Percentiles rank a stretch among this genome's conserved stretches.
These are phyloP conservation scores for Selaginella tamariscina DNA, from an alignment of 75 land plant species.

Conservation along the genomic window DNA sequence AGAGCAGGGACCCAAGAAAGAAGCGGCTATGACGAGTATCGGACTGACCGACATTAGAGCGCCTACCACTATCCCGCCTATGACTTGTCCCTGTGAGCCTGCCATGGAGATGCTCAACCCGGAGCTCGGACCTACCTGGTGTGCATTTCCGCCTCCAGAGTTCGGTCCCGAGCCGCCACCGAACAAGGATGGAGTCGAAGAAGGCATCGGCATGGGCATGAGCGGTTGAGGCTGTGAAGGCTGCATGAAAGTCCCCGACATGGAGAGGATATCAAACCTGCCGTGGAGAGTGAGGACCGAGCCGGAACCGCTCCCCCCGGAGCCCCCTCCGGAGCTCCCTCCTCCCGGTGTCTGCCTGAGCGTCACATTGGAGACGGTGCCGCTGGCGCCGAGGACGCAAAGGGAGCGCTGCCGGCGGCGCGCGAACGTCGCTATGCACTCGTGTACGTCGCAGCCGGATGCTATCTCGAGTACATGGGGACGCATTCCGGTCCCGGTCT, in stretches of 20 bases:
- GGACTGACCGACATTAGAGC: neutral
- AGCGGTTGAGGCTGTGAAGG: neutral
- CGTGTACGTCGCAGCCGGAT: conserved; percentile 3
- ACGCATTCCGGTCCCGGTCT: conserved; percentile 6
- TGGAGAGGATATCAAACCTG: conserved; percentile 8
- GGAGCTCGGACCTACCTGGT: neutral
- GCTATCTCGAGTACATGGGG: conserved; percentile 10
- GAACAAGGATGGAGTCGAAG: neutral
- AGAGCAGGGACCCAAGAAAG: neutral
- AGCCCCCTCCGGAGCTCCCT: too few species aligned
- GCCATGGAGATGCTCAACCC: neutral
- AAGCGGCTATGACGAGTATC: neutral
- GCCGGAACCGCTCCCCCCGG: too few species aligned
- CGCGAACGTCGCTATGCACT: conserved; percentile 9
- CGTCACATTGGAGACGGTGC: conserved; percentile 8
- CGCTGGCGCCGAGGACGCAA: conserved; percentile 11
- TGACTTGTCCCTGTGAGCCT: neutral
- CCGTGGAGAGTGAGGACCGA: conserved; percentile 8
- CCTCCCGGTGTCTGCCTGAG: conserved; percentile 1
- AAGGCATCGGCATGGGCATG: neutral
- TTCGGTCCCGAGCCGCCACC: neutral
- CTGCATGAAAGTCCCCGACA: conserved; percentile 9
- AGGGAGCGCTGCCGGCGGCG: conserved; percentile 3
- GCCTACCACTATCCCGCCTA: neutral
- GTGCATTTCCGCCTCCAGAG: neutral